A percentile compares a stretch with the other conserved stretches of the same genome.
These are phyloP conservation scores for Cucurbita maxima DNA, from an alignment of 306 rosid genomes.

Conservation along the genomic window DNA sequence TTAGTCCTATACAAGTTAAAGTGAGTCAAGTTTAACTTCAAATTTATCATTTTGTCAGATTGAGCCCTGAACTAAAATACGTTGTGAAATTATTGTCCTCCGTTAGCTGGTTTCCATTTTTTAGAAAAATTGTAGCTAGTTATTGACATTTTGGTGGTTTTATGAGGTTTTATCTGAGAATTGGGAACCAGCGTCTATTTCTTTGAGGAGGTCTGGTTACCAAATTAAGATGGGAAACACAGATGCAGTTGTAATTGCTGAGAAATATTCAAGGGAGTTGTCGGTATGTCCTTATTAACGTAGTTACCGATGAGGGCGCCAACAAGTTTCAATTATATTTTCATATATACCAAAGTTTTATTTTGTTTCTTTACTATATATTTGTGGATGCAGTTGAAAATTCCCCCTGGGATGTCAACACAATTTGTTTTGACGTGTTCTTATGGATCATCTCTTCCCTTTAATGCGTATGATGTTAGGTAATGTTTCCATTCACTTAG, in stretches of 20 bases:
- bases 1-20: neutral
- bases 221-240: conserved; percentile 43
- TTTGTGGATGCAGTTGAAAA: conserved; percentile 58
- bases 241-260: conserved; percentile 35
- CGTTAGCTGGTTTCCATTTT: neutral
- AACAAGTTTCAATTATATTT: conserved; percentile 4
- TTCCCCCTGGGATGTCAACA: conserved; percentile 63
- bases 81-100: neutral
- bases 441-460: conserved; percentile 69
- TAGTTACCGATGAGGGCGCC: neutral
- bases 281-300: conserved; percentile 36
- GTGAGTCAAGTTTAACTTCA: neutral
- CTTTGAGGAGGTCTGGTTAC: conserved; percentile 59
- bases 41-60: neutral
- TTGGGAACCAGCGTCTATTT: conserved; percentile 67
- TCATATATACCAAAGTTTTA: neutral
- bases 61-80: neutral
- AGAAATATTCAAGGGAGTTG: conserved; percentile 74
- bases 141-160: neutral
- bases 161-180: conserved; percentile 39
- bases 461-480: conserved; percentile 45
- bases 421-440: conserved; percentile 74
- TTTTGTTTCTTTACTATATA: neutral
- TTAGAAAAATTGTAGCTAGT: neutral
- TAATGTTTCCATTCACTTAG: conserved; percentile 17